Evolutionary conservation across 2,329 filamentous ascomycete genomes (phyloP).

Genomic region (Nemania diffusa): DNA sequence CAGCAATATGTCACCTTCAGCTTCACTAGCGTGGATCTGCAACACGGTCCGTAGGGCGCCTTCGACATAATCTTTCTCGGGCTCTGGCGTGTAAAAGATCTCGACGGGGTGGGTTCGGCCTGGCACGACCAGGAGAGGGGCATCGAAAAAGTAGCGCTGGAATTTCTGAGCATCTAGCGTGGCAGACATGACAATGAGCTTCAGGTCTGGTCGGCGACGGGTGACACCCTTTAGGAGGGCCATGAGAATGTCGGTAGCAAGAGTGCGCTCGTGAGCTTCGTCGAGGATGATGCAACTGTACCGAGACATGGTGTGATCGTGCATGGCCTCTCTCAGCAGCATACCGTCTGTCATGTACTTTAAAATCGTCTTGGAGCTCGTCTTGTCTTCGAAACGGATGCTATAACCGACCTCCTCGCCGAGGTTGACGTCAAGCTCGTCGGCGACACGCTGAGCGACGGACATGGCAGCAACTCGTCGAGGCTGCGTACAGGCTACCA

Average conservation of each 20-base stretch:
- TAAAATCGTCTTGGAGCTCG: slow-evolving; percentile 85
- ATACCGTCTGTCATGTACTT: slow-evolving; percentile 99
- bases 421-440: slow-evolving; percentile 93
- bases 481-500: slow-evolving; percentile 97
- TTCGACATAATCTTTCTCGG: slow-evolving; percentile 96
- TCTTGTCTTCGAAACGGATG: slow-evolving; percentile 98
- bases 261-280: slow-evolving; percentile 96
- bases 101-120: slow-evolving; percentile 96
- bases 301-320: slow-evolving; percentile 88
- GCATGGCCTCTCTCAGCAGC: slow-evolving; percentile 94
- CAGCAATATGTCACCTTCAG: slow-evolving; percentile 90
- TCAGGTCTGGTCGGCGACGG: slow-evolving; percentile 83
- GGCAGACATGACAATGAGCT: slow-evolving; percentile 99
- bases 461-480: slow-evolving; percentile 99
- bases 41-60: slow-evolving; percentile 93
- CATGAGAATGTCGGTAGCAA: slow-evolving; percentile 98
- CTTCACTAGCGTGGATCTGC: slow-evolving; percentile 94
- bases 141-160: slow-evolving; percentile 95
- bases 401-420: slow-evolving; percentile 98
- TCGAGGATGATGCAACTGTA: slow-evolving; percentile 99
- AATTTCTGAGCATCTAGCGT: slow-evolving; percentile 98
- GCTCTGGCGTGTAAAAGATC: slow-evolving; percentile 97
- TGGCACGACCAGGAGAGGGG: slow-evolving; percentile 91
- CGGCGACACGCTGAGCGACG: slow-evolving; percentile 95
- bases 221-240: slow-evolving; percentile 93